These are phyloP conservation scores for Cinnamomum micranthum DNA, from an alignment of 164 flowering plant species.

Conservation along the genomic window DNA sequence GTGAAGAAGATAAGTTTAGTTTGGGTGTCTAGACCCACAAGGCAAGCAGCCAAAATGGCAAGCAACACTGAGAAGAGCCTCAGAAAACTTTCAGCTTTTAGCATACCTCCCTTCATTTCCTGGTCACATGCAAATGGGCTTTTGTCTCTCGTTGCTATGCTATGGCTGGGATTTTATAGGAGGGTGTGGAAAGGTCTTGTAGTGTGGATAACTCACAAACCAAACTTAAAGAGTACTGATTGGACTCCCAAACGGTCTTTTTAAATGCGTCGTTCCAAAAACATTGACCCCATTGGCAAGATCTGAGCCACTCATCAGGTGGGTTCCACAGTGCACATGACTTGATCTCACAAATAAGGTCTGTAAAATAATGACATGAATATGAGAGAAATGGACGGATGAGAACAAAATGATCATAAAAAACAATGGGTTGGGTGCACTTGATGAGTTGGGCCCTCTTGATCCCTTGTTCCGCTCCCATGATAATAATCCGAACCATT, in stretches of 20 bases:
- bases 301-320: not conserved
- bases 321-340: not conserved
- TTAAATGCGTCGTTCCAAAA: not conserved
- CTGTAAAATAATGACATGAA: too few species aligned
- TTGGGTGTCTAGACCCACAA: conserved; percentile 43
- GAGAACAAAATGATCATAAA: too few species aligned
- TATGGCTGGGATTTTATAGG: not conserved
- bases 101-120: conserved; percentile 6
- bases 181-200: not conserved
- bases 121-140: not conserved
- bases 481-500: too few species aligned
- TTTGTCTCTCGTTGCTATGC: not conserved
- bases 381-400: too few species aligned
- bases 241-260: not conserved
- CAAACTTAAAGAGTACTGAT: too few species aligned
- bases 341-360: too few species aligned
- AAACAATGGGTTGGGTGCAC: too few species aligned
- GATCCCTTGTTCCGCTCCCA: too few species aligned
- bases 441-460: too few species aligned
- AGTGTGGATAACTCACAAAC: not conserved
- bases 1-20: conserved; percentile 31
- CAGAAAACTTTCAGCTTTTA: conserved; percentile 21
- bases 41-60: conserved; percentile 34
- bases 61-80: conserved; percentile 29
- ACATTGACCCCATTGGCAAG: not conserved